These are phyloP conservation scores for Tylopilus felleus DNA, from an alignment of 768 basidiomycete species.

Conservation along the genomic window DNA sequence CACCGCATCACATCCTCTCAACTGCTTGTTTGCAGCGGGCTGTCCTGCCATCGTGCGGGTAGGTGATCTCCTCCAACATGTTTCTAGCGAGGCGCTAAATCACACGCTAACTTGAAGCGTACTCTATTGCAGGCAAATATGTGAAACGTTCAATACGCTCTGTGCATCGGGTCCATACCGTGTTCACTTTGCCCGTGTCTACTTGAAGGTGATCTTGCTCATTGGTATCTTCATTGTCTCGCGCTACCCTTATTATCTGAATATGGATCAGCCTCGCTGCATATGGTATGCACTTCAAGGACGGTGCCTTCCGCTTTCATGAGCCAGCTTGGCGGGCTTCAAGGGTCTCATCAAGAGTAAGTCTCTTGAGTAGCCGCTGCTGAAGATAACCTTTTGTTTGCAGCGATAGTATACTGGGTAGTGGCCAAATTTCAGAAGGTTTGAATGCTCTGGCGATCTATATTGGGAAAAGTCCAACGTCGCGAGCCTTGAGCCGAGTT, in stretches of 20 bases:
- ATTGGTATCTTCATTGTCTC: slow-evolving; percentile 45
- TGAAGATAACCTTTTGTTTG: no score
- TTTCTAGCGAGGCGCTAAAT: slow-evolving; percentile 5
- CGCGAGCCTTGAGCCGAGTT: no score
- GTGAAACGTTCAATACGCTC: slow-evolving; percentile 62
- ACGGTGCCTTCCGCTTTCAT: slow-evolving; percentile 33
- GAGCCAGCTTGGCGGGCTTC: no score
- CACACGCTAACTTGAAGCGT: slow-evolving; percentile 1
- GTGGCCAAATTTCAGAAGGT: no score
- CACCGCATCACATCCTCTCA: background rate
- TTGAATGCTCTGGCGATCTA: no score
- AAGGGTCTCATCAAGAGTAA: no score
- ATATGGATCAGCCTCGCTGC: slow-evolving; percentile 59
- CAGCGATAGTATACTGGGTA: no score
- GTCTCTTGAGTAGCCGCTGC: no score
- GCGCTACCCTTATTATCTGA: background rate
- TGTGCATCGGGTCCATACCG: slow-evolving; percentile 64
- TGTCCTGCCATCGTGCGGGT: slow-evolving; percentile 80
- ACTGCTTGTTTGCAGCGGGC: slow-evolving; percentile 56
- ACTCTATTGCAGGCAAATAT: slow-evolving; percentile 72
- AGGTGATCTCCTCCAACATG: slow-evolving; percentile 23
- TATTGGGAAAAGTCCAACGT: no score
- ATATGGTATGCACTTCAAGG: slow-evolving; percentile 76
- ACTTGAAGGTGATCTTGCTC: slow-evolving; percentile 71
- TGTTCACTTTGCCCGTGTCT: slow-evolving; percentile 60